Conservation (phyloP, 1,284 basidiomycete species). For the Boletus semigastroideus region DNA sequence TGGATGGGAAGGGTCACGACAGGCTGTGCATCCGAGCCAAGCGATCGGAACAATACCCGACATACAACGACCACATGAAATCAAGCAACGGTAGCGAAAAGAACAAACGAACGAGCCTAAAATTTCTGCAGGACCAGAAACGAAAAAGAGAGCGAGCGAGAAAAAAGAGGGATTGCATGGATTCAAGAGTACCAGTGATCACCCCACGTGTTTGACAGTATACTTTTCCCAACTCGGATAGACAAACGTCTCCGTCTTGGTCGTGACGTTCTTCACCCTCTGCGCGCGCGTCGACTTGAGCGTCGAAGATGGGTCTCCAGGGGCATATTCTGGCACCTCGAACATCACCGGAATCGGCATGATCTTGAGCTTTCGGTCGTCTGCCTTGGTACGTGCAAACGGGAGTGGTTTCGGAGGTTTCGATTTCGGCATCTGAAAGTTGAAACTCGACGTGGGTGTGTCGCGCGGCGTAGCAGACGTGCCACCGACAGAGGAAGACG, state of each 20-base stretch:
- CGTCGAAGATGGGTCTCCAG: conserved; percentile 20
- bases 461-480: conserved; percentile 15
- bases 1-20: too few species aligned
- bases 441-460: conserved; percentile 15
- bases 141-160: not conserved
- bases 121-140: not conserved
- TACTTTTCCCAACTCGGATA: conserved; percentile 67
- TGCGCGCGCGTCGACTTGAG: conserved; percentile 28
- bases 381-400: conserved; percentile 47
- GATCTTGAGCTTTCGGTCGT: conserved; percentile 54
- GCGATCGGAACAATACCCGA: too few species aligned
- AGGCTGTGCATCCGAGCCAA: too few species aligned
- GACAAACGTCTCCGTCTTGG: conserved; percentile 45
- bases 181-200: not conserved
- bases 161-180: not conserved
- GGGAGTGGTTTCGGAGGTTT: conserved; percentile 46
- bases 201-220: conserved; percentile 44
- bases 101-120: not conserved
- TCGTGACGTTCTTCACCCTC: conserved; percentile 38
- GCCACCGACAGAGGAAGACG: conserved; percentile 25
- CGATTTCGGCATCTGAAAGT: conserved; percentile 34
- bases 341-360: conserved; percentile 43
- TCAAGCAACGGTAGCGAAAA: not conserved
- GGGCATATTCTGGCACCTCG: conserved; percentile 35
- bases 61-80: not conserved